A percentile compares a stretch with the other conserved stretches of the same genome.
Evolutionary conservation across 345 rosid species (phyloP).

Genomic region (Orychophragmus violaceus): DNA sequence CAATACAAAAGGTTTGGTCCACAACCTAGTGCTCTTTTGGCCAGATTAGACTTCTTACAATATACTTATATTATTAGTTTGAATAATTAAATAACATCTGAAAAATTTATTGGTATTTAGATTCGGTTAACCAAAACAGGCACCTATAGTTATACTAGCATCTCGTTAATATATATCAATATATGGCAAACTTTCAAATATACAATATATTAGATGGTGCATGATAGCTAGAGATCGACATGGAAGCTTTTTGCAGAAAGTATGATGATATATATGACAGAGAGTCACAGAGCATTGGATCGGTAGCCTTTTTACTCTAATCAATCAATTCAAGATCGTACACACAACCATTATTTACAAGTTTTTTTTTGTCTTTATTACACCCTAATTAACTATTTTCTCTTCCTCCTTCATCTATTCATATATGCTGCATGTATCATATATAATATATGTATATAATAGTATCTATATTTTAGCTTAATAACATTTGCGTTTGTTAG

Average conservation of each 20-base stretch:
- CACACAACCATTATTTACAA: background rate
- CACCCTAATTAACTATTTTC: background rate
- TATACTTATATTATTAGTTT: too few relatives aligned
- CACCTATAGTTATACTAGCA: too few relatives aligned
- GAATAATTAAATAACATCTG: too few relatives aligned
- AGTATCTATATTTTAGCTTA: background rate
- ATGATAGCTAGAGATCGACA: conserved; percentile 5
- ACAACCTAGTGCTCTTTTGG: too few relatives aligned
- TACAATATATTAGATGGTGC: background rate
- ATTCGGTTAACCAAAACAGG: too few relatives aligned
- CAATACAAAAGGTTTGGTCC: too few relatives aligned
- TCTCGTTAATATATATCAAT: too few relatives aligned
- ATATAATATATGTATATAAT: background rate
- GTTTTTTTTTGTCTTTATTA: background rate
- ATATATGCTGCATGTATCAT: too few relatives aligned
- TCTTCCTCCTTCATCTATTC: background rate
- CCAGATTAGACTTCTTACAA: too few relatives aligned
- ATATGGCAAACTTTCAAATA: background rate
- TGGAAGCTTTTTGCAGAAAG: conserved; percentile 34
- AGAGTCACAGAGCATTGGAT: conserved; percentile 30
- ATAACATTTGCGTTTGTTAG: too few relatives aligned
- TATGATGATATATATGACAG: conserved; percentile 23
- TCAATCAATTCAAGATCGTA: conserved; percentile 17
- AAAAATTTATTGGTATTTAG: background rate
- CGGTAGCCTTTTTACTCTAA: conserved; percentile 25